These are phyloP conservation scores for Sarocladium kiliense DNA, from an alignment of 2,329 filamentous ascomycete genomes.

Conservation along the genomic window DNA sequence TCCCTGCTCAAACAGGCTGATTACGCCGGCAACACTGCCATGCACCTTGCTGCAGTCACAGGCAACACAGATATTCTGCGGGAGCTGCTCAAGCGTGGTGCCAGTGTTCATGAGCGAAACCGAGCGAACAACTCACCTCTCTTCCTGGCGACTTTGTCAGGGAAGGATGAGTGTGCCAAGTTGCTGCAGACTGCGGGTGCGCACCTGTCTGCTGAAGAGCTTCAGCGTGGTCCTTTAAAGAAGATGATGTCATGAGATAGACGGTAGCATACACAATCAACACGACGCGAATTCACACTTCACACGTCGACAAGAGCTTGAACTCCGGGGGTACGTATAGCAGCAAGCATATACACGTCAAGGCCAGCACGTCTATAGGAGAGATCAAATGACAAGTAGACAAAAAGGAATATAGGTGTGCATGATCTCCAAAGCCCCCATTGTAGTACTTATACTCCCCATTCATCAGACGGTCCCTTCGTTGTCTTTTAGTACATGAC, in stretches of 20 bases:
- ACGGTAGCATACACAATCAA: not conserved
- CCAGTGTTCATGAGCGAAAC: conserved; percentile 63
- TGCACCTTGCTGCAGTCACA: conserved; percentile 53
- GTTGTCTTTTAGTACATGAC: not conserved
- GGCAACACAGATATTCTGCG: conserved; percentile 50
- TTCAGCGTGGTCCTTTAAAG: conserved; percentile 17
- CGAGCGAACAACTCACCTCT: conserved; percentile 61
- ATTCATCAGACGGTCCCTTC: not conserved
- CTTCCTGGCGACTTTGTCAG: conserved; percentile 56
- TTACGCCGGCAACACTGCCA: conserved; percentile 73
- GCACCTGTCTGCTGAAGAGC: conserved; percentile 43
- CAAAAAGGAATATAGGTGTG: not conserved
- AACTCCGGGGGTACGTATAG: no score
- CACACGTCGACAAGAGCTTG: no score
- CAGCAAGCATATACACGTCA: no score
- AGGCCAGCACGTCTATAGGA: no score
- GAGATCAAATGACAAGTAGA: not conserved
- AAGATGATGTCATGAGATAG: conserved; percentile 5
- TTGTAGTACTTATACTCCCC: not conserved
- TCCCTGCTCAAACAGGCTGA: conserved; percentile 70
- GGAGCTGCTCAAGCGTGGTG: conserved; percentile 54
- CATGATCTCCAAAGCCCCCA: not conserved
- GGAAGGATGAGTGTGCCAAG: conserved; percentile 46
- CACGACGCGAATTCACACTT: no score
- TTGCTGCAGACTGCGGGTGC: conserved; percentile 56